Evolutionary conservation across 371 early-diverging fungal species (phyloP).

Genomic region (Lichtheimia ramosa): DNA sequence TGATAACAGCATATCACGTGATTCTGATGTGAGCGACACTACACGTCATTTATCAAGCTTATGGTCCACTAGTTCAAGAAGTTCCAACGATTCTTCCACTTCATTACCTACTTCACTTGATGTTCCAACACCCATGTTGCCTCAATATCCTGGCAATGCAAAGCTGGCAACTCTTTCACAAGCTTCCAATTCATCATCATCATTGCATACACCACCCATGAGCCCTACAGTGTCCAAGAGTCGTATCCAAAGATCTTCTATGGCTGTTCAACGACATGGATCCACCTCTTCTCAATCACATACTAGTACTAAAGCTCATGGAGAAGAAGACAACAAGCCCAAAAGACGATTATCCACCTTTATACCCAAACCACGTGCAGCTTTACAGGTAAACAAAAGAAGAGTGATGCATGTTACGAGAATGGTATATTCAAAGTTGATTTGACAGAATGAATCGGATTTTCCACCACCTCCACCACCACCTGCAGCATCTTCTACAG

Average conservation of each 20-base stretch:
- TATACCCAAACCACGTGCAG: constrained; percentile 43
- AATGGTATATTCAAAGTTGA: neutral
- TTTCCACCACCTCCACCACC: neutral
- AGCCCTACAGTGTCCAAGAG: constrained; percentile 17
- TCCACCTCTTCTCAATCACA: neutral
- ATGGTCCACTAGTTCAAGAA: constrained; percentile 35
- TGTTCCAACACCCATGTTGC: constrained; percentile 17
- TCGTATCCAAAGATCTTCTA: constrained; percentile 12
- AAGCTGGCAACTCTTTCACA: constrained; percentile 29
- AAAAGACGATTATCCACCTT: constrained; percentile 28
- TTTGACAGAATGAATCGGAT: neutral
- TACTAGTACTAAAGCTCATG: neutral
- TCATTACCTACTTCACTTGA: constrained; percentile 22
- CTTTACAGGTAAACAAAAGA: constrained; percentile 28
- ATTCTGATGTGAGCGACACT: constrained; percentile 26
- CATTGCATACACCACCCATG: constrained; percentile 25
- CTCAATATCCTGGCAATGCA: constrained; percentile 41
- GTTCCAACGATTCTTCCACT: constrained; percentile 34
- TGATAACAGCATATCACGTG: constrained; percentile 23
- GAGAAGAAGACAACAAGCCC: constrained; percentile 4
- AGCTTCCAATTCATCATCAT: constrained; percentile 28
- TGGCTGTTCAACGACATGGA: constrained; percentile 2
- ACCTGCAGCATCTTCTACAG: too few species aligned
- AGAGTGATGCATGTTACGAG: too few species aligned
- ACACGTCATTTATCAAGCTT: constrained; percentile 28